Evolutionary conservation across 2,329 filamentous ascomycete genomes (phyloP).

Genomic region (Penicillium sp.): DNA sequence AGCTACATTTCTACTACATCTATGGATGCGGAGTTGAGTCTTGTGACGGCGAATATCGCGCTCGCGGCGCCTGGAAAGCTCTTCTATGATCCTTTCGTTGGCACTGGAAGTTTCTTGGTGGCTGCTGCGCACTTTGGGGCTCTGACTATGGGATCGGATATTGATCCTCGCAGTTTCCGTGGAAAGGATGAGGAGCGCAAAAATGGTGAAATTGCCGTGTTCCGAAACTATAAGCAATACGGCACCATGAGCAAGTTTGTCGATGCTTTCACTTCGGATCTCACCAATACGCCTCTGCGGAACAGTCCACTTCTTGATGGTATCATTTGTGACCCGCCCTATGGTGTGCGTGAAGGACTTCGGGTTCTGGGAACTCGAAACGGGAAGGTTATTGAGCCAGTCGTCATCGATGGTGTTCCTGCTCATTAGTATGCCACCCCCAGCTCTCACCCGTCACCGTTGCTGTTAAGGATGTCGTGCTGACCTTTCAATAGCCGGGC

Average conservation of each 20-base stretch:
- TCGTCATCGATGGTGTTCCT: constrained; percentile 67
- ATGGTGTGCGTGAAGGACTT: constrained; percentile 88
- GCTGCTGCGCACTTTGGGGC: constrained; percentile 90
- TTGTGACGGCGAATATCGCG: constrained; percentile 89
- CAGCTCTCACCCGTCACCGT: background rate
- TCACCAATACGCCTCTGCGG: constrained; percentile 81
- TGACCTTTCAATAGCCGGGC: constrained; percentile 48
- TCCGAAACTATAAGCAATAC: constrained; percentile 84
- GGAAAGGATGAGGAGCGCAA: constrained; percentile 57
- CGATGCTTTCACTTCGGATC: constrained; percentile 78
- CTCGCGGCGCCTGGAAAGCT: constrained; percentile 78
- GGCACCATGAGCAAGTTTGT: constrained; percentile 64
- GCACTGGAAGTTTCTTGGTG: constrained; percentile 88
- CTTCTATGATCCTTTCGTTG: constrained; percentile 93
- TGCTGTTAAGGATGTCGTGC: background rate
- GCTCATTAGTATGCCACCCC: constrained; percentile 61
- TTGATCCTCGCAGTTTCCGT: constrained; percentile 85
- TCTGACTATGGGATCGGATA: constrained; percentile 80
- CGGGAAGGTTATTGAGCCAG: constrained; percentile 49
- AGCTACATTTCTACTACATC: constrained; percentile 93
- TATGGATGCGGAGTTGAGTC: constrained; percentile 92
- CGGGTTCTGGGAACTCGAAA: constrained; percentile 80
- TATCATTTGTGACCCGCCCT: constrained; percentile 93
- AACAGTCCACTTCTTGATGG: constrained; percentile 70
- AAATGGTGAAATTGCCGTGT: constrained; percentile 41